Conservation (phyloP, 306 rosid species). For the Prunus salicina region DNA sequence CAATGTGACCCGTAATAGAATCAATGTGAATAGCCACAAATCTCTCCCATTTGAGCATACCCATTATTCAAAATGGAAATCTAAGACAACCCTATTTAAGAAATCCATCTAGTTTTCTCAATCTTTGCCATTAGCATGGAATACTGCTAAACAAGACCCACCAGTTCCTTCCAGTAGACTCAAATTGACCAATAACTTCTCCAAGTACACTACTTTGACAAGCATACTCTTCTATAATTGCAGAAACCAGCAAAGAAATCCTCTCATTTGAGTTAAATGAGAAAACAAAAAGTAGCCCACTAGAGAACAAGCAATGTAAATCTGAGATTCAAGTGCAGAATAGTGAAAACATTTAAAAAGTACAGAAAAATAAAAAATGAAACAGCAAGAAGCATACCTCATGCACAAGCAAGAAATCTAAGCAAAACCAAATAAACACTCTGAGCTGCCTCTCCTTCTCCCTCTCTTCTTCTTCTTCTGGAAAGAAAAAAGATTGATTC, state of each 20-base stretch:
- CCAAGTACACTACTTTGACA: constrained; percentile 14
- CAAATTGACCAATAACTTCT: constrained; percentile 14
- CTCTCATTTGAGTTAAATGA: constrained; percentile 19
- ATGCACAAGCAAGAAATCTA: constrained; percentile 41
- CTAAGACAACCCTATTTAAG: constrained; percentile 41
- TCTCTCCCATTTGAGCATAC: constrained; percentile 26
- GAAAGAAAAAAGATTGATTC: constrained; percentile 32
- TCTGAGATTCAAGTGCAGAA: constrained; percentile 51
- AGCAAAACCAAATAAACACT: constrained; percentile 42
- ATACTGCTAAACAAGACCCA: constrained; percentile 6
- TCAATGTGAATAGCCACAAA: constrained; percentile 14
- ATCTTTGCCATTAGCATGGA: constrained; percentile 20
- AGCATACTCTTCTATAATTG: constrained; percentile 1
- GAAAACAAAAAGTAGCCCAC: constrained; percentile 19
- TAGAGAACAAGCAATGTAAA: constrained; percentile 34
- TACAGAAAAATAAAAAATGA: constrained; percentile 6
- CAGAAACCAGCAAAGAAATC: constrained; percentile 8
- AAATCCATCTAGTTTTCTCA: constrained; percentile 21
- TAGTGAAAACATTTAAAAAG: constrained; percentile 8
- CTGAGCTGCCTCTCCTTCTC: constrained; percentile 10
- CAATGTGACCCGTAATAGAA: constrained; percentile 32
- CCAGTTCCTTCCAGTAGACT: background rate
- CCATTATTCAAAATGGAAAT: constrained; percentile 41
- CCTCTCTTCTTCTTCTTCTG: constrained; percentile 16
- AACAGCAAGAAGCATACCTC: constrained; percentile 45